Evolutionary conservation across 257 asterid genomes (phyloP).

Genomic region (Catharanthus roseus): DNA sequence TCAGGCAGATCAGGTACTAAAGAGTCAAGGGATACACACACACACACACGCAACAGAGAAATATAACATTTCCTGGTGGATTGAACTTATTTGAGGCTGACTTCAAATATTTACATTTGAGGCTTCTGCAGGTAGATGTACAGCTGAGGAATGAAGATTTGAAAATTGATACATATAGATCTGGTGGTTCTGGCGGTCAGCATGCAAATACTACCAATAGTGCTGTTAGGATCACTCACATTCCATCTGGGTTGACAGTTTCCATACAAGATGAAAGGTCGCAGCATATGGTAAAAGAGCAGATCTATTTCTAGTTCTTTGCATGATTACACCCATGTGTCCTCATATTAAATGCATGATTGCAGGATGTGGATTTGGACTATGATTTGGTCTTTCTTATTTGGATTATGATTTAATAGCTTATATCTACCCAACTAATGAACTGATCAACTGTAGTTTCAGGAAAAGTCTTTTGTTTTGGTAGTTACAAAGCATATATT

Average conservation of each 20-base stretch:
- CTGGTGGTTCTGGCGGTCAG: conserved; percentile 99
- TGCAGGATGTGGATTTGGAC: background rate
- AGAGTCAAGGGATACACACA: background rate
- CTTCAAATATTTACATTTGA: background rate
- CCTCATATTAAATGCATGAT: background rate
- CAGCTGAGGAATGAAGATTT: conserved; percentile 74
- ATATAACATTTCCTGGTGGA: background rate
- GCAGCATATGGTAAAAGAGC: conserved; percentile 66
- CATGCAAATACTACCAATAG: conserved; percentile 90
- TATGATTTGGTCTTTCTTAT: background rate
- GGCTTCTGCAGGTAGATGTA: conserved; percentile 70
- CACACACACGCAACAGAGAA: too few relatives aligned
- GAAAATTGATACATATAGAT: conserved; percentile 82
- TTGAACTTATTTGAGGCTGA: conserved; percentile 6
- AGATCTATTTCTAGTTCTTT: conserved; percentile 12
- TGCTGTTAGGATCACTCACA: conserved; percentile 91
- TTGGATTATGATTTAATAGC: background rate
- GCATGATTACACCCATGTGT: background rate
- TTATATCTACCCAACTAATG: background rate
- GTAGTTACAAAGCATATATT: background rate
- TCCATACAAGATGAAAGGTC: conserved; percentile 95
- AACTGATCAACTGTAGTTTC: background rate
- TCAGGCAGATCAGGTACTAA: conserved; percentile 86
- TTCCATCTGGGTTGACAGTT: conserved; percentile 77
- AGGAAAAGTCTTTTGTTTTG: background rate